Conservation (phyloP, 345 rosid genomes). For the Eucalyptus sp. region DNA sequence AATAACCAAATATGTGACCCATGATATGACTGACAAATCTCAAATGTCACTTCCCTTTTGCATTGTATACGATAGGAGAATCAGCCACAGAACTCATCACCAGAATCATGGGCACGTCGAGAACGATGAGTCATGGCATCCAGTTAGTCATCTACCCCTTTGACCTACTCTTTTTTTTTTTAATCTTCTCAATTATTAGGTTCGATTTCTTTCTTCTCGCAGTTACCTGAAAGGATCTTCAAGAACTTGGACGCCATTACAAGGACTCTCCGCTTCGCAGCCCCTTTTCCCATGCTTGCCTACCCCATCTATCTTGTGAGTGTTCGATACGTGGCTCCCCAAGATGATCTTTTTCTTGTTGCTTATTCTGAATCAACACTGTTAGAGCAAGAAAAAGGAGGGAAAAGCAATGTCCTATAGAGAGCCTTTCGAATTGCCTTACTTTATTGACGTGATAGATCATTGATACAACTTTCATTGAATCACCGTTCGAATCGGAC, state of each 20-base stretch:
- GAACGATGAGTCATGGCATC: constrained; percentile 96
- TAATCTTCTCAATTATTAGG: background rate
- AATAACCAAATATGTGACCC: background rate
- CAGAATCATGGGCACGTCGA: constrained; percentile 95
- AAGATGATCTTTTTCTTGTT: background rate
- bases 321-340: background rate
- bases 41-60: background rate
- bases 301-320: constrained; percentile 83
- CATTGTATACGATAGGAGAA: constrained; percentile 39
- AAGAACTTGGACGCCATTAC: constrained; percentile 37
- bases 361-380: background rate
- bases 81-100: constrained; percentile 94
- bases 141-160: constrained; percentile 15
- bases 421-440: background rate
- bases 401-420: background rate
- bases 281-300: constrained; percentile 86
- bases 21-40: background rate
- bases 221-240: constrained; percentile 73
- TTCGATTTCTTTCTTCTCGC: background rate
- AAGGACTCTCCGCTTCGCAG: constrained; percentile 44
- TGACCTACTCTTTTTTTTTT: too few species aligned
- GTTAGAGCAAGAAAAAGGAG: background rate
- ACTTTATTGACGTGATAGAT: background rate
- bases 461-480: background rate
- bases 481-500: background rate